Conservation (phyloP, 176 grass and related monocot genomes). For the Aegilops speltoides region DNA sequence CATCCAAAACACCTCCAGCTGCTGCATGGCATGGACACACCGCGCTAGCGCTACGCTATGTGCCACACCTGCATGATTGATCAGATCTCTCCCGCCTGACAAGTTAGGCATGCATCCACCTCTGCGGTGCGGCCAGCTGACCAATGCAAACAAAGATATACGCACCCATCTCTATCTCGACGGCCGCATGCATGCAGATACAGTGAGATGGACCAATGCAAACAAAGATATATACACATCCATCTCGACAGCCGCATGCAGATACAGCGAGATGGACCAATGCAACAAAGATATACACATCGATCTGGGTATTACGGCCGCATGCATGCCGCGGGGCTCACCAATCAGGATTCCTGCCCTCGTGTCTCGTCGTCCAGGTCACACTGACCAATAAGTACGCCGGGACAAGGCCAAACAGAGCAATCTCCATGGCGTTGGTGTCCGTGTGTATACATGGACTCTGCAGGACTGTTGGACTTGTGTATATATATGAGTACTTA, state of each 20-base stretch:
- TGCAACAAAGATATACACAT: neutral
- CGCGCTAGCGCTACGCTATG: neutral
- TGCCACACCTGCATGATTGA: neutral
- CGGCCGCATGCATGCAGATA: neutral
- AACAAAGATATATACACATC: neutral
- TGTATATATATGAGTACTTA: too few relatives aligned
- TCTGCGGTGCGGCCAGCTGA: neutral
- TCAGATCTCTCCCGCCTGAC: conserved; percentile 4
- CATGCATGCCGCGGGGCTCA: neutral
- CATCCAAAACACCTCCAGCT: conserved; percentile 17
- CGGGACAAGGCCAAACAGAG: neutral
- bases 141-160: neutral
- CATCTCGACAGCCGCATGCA: neutral
- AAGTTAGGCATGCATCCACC: conserved; percentile 4
- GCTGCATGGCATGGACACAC: neutral
- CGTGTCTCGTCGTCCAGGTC: neutral
- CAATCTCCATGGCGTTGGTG: too few relatives aligned
- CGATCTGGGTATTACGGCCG: too few relatives aligned
- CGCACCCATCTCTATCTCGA: neutral
- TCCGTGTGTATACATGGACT: neutral
- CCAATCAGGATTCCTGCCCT: neutral
- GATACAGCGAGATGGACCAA: neutral
- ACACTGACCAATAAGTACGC: neutral
- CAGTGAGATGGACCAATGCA: neutral
- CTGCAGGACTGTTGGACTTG: too few relatives aligned